phyloP scores from a whole-genome alignment of 2,329 filamentous ascomycete genomes.

The Xylariaceae sp. region DNA sequence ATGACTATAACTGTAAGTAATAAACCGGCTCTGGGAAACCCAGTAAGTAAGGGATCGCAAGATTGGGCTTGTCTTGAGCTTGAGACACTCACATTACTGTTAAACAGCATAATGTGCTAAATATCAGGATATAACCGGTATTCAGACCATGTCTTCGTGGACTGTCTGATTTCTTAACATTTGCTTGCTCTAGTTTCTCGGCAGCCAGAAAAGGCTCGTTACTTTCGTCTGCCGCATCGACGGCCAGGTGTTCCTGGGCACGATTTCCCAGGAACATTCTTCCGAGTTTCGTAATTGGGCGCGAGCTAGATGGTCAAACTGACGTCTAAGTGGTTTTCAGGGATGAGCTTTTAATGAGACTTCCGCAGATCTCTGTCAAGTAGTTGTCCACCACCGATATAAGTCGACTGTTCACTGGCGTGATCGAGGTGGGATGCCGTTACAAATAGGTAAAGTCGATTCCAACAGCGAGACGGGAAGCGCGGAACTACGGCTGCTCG shows the following conservation, averaged over 20 bases:
- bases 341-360: not conserved
- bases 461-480: not conserved
- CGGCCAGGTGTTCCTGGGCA: not conserved
- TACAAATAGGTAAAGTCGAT: not conserved
- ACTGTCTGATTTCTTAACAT: slow-evolving; percentile 1
- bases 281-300: too few relatives aligned
- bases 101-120: slow-evolving; percentile 34
- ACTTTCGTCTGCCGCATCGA: slow-evolving; percentile 9
- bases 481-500: not conserved
- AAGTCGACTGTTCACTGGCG: not conserved
- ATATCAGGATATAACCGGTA: slow-evolving; percentile 29
- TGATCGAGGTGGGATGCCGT: not conserved
- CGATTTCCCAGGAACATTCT: slow-evolving; percentile 9
- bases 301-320: not conserved
- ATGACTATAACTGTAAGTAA: slow-evolving; percentile 33
- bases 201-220: slow-evolving; percentile 7
- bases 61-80: not conserved
- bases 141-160: slow-evolving; percentile 17
- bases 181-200: slow-evolving; percentile 10
- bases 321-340: not conserved
- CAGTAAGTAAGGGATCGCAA: slow-evolving; percentile 17
- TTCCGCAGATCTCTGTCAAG: not conserved
- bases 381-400: not conserved
- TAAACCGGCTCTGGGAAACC: slow-evolving; percentile 28
- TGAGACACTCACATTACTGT: slow-evolving; percentile 33